Conservation (phyloP, 345 rosid genomes). For the Brassica carinata region DNA sequence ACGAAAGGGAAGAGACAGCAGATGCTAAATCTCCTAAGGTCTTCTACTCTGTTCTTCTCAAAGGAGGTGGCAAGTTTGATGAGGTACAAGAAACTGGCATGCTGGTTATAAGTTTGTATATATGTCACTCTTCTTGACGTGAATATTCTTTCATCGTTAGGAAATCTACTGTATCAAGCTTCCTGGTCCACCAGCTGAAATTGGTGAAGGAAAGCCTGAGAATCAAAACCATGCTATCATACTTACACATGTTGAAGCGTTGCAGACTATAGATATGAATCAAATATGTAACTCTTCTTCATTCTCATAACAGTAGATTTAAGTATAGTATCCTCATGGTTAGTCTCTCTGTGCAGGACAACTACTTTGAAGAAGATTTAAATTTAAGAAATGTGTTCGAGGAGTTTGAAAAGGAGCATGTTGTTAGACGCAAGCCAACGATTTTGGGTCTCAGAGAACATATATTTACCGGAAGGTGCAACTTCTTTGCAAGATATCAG, state of each 20-base stretch:
- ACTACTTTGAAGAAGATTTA: too few relatives aligned
- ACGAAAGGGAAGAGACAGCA: constrained; percentile 72
- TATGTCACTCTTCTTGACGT: constrained; percentile 9
- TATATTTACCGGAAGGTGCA: too few relatives aligned
- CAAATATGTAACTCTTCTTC: constrained; percentile 50
- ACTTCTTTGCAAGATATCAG: too few relatives aligned
- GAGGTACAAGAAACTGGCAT: constrained; percentile 52
- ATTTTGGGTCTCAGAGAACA: too few relatives aligned
- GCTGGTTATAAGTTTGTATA: not conserved
- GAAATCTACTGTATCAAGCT: constrained; percentile 96
- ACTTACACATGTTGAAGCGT: constrained; percentile 96
- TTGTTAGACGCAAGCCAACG: too few relatives aligned
- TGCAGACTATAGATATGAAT: constrained; percentile 99
- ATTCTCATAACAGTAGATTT: constrained; percentile 25
- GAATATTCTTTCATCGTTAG: constrained; percentile 42
- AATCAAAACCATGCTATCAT: constrained; percentile 98
- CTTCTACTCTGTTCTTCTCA: constrained; percentile 86
- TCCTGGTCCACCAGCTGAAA: constrained; percentile 92
- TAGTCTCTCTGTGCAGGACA: too few relatives aligned
- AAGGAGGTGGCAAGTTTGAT: constrained; percentile 77
- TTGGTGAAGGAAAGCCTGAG: constrained; percentile 99
- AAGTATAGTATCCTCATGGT: not conserved
- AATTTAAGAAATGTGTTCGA: too few relatives aligned
- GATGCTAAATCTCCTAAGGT: constrained; percentile 55
- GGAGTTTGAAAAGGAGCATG: too few relatives aligned